Evolutionary conservation across 164 flowering plant genomes (phyloP).

Genomic region (Vitis vinifera): ASM3070453v1 NC_081816.1:9049501-9050000

Average conservation of each 20-base stretch:
- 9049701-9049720: slow-evolving; percentile 38
- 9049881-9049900: slow-evolving; percentile 9
- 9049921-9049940: slow-evolving; percentile 5
- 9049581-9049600: slow-evolving; percentile 31
- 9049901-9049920: slow-evolving; percentile 7
- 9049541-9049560: slow-evolving; percentile 40
- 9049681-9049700: slow-evolving; percentile 29
- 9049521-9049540: slow-evolving; percentile 33
- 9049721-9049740: slow-evolving; percentile 20
- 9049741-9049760: slow-evolving; percentile 27
- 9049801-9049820: slow-evolving; percentile 20
- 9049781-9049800: slow-evolving; percentile 17
- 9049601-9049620: slow-evolving; percentile 38
- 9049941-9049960: not conserved
- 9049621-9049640: slow-evolving; percentile 26
- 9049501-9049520: slow-evolving; percentile 36
- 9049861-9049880: slow-evolving; percentile 19
- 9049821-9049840: slow-evolving; percentile 10
- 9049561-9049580: slow-evolving; percentile 37
- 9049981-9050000: no score
- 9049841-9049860: slow-evolving; percentile 19
- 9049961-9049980: not conserved
- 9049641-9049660: slow-evolving; percentile 27
- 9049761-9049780: slow-evolving; percentile 24
- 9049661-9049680: slow-evolving; percentile 26